A percentile compares a stretch with the other conserved stretches of the same genome.
phyloP scores from a whole-genome alignment of 768 basidiomycete genomes.

The Lactarius evosmus region DNA sequence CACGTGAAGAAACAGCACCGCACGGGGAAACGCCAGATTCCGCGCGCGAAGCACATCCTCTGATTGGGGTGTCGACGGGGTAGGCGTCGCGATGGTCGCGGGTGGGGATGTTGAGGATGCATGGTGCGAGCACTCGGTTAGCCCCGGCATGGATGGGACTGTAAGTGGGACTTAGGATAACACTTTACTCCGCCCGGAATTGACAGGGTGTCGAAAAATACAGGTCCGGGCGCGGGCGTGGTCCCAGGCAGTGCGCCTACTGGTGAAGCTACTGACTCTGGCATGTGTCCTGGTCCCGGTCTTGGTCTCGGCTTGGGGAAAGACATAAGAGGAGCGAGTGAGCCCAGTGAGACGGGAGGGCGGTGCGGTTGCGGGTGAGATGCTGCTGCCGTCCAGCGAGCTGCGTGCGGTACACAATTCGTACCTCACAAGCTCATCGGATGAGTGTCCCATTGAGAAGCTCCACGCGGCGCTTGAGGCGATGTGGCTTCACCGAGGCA shows the following conservation, averaged over 20 bases:
- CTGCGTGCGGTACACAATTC: constrained; percentile 32
- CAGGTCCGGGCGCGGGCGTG: background rate
- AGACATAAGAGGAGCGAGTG: background rate
- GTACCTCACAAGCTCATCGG: constrained; percentile 46
- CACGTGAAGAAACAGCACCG: constrained; percentile 42
- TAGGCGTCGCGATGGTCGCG: constrained; percentile 18
- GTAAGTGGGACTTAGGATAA: constrained; percentile 11
- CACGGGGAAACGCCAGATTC: constrained; percentile 42
- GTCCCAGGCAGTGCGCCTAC: background rate
- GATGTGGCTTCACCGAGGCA: constrained; percentile 44
- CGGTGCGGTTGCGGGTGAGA: constrained; percentile 2
- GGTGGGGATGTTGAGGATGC: constrained; percentile 26
- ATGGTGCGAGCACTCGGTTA: background rate
- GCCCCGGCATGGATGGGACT: background rate
- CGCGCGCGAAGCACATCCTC: constrained; percentile 27
- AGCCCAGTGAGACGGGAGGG: constrained; percentile 6
- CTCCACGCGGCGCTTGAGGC: constrained; percentile 37
- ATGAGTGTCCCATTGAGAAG: constrained; percentile 44
- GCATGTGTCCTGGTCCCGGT: background rate
- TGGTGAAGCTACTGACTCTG: background rate
- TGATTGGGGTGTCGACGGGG: constrained; percentile 8
- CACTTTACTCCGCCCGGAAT: constrained; percentile 5
- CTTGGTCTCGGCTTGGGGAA: background rate
- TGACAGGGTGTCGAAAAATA: constrained; percentile 1
- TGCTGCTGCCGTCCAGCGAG: constrained; percentile 22